A percentile compares a stretch with the other conserved stretches of the same genome.
These are phyloP conservation scores for Aspergillus melleus DNA, from an alignment of 2,329 filamentous ascomycete genomes.

Conservation along the genomic window DNA sequence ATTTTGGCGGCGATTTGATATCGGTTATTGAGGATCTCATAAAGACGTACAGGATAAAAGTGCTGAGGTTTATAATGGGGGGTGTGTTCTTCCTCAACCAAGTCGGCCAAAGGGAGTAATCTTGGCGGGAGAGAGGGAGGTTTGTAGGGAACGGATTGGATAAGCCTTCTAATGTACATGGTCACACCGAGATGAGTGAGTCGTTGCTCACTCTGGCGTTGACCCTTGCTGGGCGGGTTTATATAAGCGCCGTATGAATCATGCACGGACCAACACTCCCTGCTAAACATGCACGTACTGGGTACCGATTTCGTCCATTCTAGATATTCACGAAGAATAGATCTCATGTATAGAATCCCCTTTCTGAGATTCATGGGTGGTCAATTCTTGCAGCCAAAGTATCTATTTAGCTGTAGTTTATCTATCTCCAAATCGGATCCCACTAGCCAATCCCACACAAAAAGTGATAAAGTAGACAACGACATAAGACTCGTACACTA, in stretches of 20 bases:
- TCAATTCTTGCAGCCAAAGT: too few species aligned
- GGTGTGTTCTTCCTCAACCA: slow-evolving; percentile 16
- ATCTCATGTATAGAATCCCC: too few species aligned
- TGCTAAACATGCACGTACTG: too few species aligned
- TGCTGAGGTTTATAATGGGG: slow-evolving; percentile 16
- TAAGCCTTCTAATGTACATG: slow-evolving; percentile 4
- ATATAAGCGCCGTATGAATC: not conserved
- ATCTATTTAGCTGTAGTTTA: too few species aligned
- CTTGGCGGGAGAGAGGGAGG: slow-evolving; percentile 1
- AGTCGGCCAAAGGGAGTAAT: slow-evolving; percentile 7
- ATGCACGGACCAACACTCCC: too few species aligned
- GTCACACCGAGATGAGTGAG: not conserved
- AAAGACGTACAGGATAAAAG: slow-evolving; percentile 16
- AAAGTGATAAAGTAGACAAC: too few species aligned
- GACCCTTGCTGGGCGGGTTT: not conserved
- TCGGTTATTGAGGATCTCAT: slow-evolving; percentile 29
- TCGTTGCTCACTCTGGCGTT: not conserved
- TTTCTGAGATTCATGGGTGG: too few species aligned
- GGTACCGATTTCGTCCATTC: too few species aligned
- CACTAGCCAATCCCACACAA: too few species aligned
- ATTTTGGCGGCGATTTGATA: slow-evolving; percentile 43
- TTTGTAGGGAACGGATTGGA: slow-evolving; percentile 12
- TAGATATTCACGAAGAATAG: too few species aligned
- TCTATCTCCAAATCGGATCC: too few species aligned
- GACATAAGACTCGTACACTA: too few species aligned